phyloP scores from a whole-genome alignment of 371 early-diverging fungal species.

The Mitosporidium daphniae region DNA sequence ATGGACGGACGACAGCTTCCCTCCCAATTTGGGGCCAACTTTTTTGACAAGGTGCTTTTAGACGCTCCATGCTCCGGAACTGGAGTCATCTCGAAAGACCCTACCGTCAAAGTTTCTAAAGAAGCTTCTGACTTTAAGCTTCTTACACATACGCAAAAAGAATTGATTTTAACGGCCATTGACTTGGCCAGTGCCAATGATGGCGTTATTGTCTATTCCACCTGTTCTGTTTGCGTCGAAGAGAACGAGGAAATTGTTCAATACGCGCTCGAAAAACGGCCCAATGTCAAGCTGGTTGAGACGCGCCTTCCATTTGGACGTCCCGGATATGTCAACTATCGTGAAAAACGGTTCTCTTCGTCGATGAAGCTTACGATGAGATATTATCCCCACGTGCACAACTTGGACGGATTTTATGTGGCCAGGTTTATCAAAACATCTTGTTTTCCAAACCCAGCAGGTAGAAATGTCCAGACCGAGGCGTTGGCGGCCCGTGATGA shows the following conservation, averaged over 20 bases:
- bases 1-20: conserved; percentile 86
- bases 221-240: conserved; percentile 89
- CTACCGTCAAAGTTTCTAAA: conserved; percentile 66
- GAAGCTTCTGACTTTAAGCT: conserved; percentile 28
- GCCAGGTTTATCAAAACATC: conserved; percentile 55
- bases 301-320: conserved; percentile 13
- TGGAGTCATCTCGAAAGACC: conserved; percentile 93
- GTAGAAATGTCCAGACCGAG: too few relatives aligned
- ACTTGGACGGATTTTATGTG: conserved; percentile 98
- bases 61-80: conserved; percentile 98
- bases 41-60: conserved; percentile 70
- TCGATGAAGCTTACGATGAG: conserved; percentile 42
- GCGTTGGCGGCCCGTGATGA: too few relatives aligned
- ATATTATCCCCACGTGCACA: conserved; percentile 89
- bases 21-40: conserved; percentile 35
- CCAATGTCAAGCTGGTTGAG: conserved; percentile 50
- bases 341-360: conserved; percentile 27
- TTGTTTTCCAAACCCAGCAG: too few relatives aligned
- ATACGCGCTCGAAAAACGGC: conserved; percentile 64
- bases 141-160: conserved; percentile 63
- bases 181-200: conserved; percentile 82
- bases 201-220: conserved; percentile 88
- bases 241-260: conserved; percentile 95
- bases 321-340: conserved; percentile 7
- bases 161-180: conserved; percentile 73